Conservation (phyloP, 345 rosid genomes). For the Eucalyptus globulus region DNA sequence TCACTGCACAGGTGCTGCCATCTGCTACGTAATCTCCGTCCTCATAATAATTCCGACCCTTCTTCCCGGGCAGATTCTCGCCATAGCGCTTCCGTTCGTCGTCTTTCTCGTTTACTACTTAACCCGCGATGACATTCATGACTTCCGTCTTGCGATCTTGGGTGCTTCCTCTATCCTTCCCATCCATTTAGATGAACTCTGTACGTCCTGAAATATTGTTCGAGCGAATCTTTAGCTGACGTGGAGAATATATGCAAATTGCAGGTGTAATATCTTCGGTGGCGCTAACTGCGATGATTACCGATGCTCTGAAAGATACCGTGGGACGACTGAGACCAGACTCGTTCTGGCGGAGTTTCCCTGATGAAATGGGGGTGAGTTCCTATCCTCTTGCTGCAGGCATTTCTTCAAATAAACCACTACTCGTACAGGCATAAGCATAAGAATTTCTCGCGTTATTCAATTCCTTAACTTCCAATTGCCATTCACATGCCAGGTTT, state of each 20-base stretch:
- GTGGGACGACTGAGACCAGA: conserved; percentile 56
- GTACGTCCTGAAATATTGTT: not conserved
- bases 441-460: not conserved
- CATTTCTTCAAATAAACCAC: not conserved
- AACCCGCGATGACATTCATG: conserved; percentile 28
- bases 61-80: conserved; percentile 8
- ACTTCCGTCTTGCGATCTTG: conserved; percentile 45
- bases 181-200: not conserved
- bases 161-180: conserved; percentile 9
- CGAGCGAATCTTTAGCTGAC: too few species aligned
- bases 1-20: not conserved
- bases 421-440: not conserved
- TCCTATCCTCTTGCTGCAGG: not conserved
- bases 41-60: not conserved
- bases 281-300: conserved; percentile 38
- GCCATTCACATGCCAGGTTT: conserved; percentile 14
- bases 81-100: conserved; percentile 19
- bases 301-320: conserved; percentile 50
- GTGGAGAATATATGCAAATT: too few species aligned
- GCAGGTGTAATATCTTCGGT: not conserved
- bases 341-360: conserved; percentile 48
- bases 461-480: not conserved
- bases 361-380: conserved; percentile 30
- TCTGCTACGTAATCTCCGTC: not conserved
- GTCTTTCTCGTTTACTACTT: conserved; percentile 20